Evolutionary conservation across 2,329 filamentous ascomycete genomes (phyloP), one percentile per base, ranked within the genome.

Genomic region (Penicillium polonicum): DNA sequence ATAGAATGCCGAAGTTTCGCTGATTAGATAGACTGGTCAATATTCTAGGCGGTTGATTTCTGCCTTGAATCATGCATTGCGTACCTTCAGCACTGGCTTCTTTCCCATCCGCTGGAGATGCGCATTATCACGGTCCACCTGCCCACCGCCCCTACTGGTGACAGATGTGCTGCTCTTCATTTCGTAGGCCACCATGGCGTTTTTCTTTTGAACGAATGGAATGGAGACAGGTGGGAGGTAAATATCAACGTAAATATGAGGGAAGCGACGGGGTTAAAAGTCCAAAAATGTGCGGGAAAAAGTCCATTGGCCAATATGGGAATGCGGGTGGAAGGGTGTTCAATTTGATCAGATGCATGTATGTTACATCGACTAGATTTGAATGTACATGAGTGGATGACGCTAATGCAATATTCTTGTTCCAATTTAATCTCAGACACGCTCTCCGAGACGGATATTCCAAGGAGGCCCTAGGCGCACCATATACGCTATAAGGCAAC

Each of bases 1-100:
- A 75, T 33, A 76, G 58, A 49, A 76, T 69, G 6, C 74, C 68
- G 36, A 76, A 76, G 52, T 75, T 76, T 56, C 74, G 70, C 73
- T 76, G 23, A 27, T n/a, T 27, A 13, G 17, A 12, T 27, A 1
- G 23, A 44, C 3, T 25, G 19, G 25, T 45, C 23, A 45, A 29
- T 19, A 45, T 3, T 13, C 3, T 7, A 6, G 2, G 4, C 23
- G 6, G 9, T 9, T 19, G 3, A 12, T 2, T 10, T 25, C 17
- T 25, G 5, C 9, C 5, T 29, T 8, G 17, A 29, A 19, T 60
- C 19, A 17, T 12, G 15, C 2, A 31, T 41, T 31, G 12, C 38
- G 23, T 23, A 55, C 36, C 43, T 54, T 48, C 23, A 58, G 51
- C 7, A 54, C 55, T 19, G 55, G 55, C 31, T 44, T 48, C 39